Evolutionary conservation across 2,329 filamentous ascomycete species (phyloP).

Genomic region (Beauveria medogensis): DNA sequence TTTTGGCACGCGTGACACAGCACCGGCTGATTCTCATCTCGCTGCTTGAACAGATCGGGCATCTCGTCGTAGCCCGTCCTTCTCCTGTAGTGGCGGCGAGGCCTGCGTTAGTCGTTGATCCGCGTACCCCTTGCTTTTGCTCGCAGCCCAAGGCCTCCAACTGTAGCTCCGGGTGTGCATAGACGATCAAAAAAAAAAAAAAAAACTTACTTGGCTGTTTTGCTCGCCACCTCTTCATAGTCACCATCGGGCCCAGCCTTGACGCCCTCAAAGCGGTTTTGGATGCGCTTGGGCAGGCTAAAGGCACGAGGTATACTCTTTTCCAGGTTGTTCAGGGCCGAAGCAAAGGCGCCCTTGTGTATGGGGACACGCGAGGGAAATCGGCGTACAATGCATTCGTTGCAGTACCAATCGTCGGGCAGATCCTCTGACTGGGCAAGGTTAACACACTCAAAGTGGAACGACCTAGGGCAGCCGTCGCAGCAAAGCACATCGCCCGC

Average conservation of each 20-base stretch:
- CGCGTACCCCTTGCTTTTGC: background rate
- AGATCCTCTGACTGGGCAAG: conserved; percentile 62
- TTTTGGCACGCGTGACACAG: conserved; percentile 70
- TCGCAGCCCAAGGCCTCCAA: background rate
- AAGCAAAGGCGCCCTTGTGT: conserved; percentile 50
- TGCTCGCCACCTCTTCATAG: conserved; percentile 63
- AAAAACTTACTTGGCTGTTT: conserved; percentile 52
- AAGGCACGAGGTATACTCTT: conserved; percentile 65
- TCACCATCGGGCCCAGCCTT: conserved; percentile 67
- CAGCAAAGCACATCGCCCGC: conserved; percentile 85
- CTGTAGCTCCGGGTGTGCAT: background rate
- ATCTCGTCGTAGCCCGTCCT: conserved; percentile 51
- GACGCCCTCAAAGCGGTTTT: conserved; percentile 73
- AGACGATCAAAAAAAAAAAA: background rate
- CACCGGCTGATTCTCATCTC: conserved; percentile 68
- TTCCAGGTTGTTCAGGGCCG: conserved; percentile 57
- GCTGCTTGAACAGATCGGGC: conserved; percentile 59
- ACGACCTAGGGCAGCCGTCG: conserved; percentile 82
- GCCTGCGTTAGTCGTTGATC: background rate
- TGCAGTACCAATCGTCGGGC: conserved; percentile 80
- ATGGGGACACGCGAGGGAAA: conserved; percentile 37
- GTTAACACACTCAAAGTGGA: conserved; percentile 83
- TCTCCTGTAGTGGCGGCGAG: conserved; percentile 29
- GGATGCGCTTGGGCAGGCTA: conserved; percentile 60
- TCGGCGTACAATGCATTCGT: conserved; percentile 52